phyloP scores from a whole-genome alignment of 306 rosid genomes.

The Sphenostylis stenocarpa region DNA sequence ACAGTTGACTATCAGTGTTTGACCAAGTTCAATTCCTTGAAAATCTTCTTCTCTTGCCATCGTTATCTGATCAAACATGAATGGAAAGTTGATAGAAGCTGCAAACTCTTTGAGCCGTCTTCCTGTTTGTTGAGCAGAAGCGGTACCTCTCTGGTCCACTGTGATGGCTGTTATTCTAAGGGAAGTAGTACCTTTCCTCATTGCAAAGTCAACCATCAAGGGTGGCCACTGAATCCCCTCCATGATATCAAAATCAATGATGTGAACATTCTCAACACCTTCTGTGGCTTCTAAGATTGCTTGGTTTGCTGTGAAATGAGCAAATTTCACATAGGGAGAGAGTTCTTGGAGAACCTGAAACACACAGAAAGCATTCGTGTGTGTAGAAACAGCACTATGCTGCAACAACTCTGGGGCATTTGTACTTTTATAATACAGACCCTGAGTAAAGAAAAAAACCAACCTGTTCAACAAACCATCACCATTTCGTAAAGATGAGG shows the following conservation, averaged over 20 bases:
- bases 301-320: conserved; percentile 76
- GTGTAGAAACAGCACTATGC: conserved; percentile 29
- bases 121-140: conserved; percentile 50
- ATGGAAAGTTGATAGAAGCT: conserved; percentile 51
- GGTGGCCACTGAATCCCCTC: conserved; percentile 80
- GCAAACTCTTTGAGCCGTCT: conserved; percentile 65
- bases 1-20: conserved; percentile 46
- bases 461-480: conserved; percentile 52
- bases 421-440: conserved; percentile 40
- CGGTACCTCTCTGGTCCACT: conserved; percentile 32
- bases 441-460: conserved; percentile 57
- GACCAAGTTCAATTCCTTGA: conserved; percentile 38
- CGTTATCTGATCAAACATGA: conserved; percentile 45
- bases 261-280: conserved; percentile 49
- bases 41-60: conserved; percentile 45
- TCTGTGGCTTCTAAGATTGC: conserved; percentile 65
- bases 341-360: conserved; percentile 64
- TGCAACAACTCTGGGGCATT: conserved; percentile 32
- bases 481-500: conserved; percentile 28
- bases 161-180: conserved; percentile 60
- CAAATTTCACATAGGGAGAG: conserved; percentile 64
- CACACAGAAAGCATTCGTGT: conserved; percentile 36
- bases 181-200: conserved; percentile 36
- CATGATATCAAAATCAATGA: conserved; percentile 72
- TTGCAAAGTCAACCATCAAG: conserved; percentile 62